phyloP scores from a whole-genome alignment of 345 rosid species.

The Gynandropsis gynandra region DNA sequence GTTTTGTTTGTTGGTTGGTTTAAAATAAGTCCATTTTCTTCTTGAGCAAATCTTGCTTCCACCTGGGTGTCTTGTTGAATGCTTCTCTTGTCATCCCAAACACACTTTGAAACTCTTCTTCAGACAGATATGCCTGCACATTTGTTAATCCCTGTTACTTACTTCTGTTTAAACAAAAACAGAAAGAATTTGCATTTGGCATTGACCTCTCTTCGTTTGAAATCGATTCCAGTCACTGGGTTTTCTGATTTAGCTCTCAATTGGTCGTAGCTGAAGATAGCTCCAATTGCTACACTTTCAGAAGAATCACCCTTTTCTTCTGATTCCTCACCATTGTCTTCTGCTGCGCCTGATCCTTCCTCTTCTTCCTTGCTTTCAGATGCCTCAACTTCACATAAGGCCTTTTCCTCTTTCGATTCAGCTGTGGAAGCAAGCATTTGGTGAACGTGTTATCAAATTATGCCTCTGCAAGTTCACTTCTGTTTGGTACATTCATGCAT shows the following conservation, averaged over 20 bases:
- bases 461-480: no score
- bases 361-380: slow-evolving; percentile 47
- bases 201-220: slow-evolving; percentile 82
- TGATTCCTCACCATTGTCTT: slow-evolving; percentile 28
- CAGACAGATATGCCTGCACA: slow-evolving; percentile 72
- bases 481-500: no score
- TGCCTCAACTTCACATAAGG: slow-evolving; percentile 41
- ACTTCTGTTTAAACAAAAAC: no score
- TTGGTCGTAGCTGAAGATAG: slow-evolving; percentile 71
- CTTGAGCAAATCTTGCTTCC: slow-evolving; percentile 97
- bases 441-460: not conserved
- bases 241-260: slow-evolving; percentile 79
- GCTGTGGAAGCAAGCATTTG: slow-evolving; percentile 23
- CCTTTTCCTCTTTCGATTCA: slow-evolving; percentile 34
- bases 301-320: slow-evolving; percentile 31
- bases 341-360: slow-evolving; percentile 29
- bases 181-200: slow-evolving; percentile 12
- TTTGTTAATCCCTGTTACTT: not conserved
- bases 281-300: slow-evolving; percentile 22
- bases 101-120: slow-evolving; percentile 66
- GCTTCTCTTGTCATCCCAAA: slow-evolving; percentile 71
- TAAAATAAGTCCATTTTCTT: slow-evolving; percentile 79
- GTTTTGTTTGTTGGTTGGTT: no score
- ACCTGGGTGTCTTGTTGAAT: slow-evolving; percentile 75
- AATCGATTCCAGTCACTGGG: slow-evolving; percentile 88